These are phyloP conservation scores for Lactarius evosmus DNA, from an alignment of 768 basidiomycete genomes.

Conservation along the genomic window DNA sequence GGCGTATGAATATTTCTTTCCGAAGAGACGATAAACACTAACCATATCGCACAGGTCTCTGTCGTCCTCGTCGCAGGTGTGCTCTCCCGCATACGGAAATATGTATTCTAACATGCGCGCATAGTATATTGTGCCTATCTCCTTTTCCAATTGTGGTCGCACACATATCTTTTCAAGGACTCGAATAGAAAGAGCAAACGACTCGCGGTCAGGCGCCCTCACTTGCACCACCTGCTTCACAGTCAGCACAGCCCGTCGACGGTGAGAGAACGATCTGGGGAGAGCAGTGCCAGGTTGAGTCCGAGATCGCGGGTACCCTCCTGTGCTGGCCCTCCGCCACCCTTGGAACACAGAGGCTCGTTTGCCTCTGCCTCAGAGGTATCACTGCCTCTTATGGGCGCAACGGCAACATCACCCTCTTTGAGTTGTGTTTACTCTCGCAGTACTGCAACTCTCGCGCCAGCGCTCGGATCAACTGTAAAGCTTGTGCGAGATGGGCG, in stretches of 20 bases:
- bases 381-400: constrained; percentile 12
- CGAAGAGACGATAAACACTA: background rate
- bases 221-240: constrained; percentile 1
- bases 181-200: constrained; percentile 26
- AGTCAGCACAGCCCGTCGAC: constrained; percentile 20
- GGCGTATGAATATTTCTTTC: constrained; percentile 49
- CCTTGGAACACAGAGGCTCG: background rate
- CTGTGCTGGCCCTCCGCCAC: background rate
- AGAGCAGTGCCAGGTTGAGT: constrained; percentile 11
- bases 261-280: background rate
- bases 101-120: constrained; percentile 7
- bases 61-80: constrained; percentile 74
- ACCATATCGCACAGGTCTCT: constrained; percentile 49
- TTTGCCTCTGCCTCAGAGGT: constrained; percentile 23
- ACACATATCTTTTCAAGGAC: constrained; percentile 64
- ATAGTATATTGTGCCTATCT: constrained; percentile 73
- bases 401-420: constrained; percentile 15
- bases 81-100: background rate
- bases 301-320: background rate
- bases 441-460: constrained; percentile 18
- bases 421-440: constrained; percentile 21
- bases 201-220: constrained; percentile 14
- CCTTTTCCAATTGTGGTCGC: constrained; percentile 77
- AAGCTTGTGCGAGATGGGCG: constrained; percentile 27
- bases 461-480: constrained; percentile 25